Percentiles rank a stretch among this genome's conserved stretches.
Conservation (phyloP, 345 rosid species). For the Ricinus communis region DNA sequence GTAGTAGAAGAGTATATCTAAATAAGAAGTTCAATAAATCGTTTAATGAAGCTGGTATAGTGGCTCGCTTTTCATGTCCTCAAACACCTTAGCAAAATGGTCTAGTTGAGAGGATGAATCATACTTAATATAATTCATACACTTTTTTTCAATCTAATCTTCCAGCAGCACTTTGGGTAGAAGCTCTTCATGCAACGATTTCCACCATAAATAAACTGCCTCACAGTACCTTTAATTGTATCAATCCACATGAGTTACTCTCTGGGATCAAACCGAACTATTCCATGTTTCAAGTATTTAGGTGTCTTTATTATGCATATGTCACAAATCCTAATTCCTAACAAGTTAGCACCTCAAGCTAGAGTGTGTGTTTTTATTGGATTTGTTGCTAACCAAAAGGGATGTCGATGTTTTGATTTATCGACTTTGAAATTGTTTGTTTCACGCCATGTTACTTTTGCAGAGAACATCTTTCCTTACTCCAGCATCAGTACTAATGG, state of each 20-base stretch:
- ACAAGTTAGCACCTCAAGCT: neutral
- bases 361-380: neutral
- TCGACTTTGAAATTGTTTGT: neutral
- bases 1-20: neutral
- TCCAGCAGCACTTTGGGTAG: neutral
- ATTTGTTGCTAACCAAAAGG: neutral
- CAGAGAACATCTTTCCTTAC: neutral
- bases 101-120: neutral
- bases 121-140: neutral
- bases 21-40: neutral
- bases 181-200: neutral
- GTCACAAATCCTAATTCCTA: neutral
- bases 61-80: neutral
- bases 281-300: neutral
- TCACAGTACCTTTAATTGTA: neutral
- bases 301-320: neutral
- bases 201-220: neutral
- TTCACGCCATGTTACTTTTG: neutral
- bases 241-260: neutral
- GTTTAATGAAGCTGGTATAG: neutral
- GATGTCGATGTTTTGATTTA: neutral
- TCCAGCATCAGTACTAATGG: neutral
- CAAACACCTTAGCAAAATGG: neutral
- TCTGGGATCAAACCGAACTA: neutral
- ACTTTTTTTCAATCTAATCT: neutral